Base-by-base conservation (phyloP, 1,284 basidiomycete genomes). In the Cryptococcus sp. region DNA sequence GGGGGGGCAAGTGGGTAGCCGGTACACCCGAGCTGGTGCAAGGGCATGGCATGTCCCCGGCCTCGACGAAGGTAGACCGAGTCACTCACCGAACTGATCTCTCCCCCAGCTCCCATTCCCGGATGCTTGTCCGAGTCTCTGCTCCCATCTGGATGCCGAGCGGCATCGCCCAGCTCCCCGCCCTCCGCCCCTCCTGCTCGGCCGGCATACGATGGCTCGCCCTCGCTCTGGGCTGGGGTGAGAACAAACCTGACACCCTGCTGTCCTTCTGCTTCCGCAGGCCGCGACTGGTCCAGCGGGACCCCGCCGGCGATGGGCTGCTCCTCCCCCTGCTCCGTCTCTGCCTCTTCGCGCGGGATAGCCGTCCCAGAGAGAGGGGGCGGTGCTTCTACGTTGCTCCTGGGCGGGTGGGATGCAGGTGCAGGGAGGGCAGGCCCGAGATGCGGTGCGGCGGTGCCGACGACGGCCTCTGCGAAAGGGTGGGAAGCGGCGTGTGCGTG, bases 31-130 rank as follows among this genome's bases (percentile, higher is more conserved):
- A 21, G 36, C 20, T 35, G 12, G n/a, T 52, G 37, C 24, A 24
- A 44, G 20, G 39, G 15, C 33, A 36, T n/a, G 24, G n/a, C n/a
- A n/a, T 33, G 23, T 16, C 45, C 16, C 43, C 18, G 8, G 37
- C 8, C 39, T 23, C 23, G n/a, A 21, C 12, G 21, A 43, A 43
- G 16, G 9, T 20, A 49, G 35, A n/a, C 37, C 23, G 53, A 44
- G 24, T 28, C 12, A 64, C 70, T 68, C 54, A 72, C 70, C 50
- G 70, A 72, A 16, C 70, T 68, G 28, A 72, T 61, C 13, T 63
- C 67, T 38, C 53, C 55, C n/a, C 48, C 55, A 23, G 62, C 60
- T 3, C 65, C 60, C 39, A 67, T 62, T 2, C 62, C 66, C 8
- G 66, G 65, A 48, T 64, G 53, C 7, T 21, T 46, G n/a, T 51